Evolutionary conservation across 2,329 filamentous ascomycete genomes (phyloP).

Genomic region (Malbranchea cinnamomea): DNA sequence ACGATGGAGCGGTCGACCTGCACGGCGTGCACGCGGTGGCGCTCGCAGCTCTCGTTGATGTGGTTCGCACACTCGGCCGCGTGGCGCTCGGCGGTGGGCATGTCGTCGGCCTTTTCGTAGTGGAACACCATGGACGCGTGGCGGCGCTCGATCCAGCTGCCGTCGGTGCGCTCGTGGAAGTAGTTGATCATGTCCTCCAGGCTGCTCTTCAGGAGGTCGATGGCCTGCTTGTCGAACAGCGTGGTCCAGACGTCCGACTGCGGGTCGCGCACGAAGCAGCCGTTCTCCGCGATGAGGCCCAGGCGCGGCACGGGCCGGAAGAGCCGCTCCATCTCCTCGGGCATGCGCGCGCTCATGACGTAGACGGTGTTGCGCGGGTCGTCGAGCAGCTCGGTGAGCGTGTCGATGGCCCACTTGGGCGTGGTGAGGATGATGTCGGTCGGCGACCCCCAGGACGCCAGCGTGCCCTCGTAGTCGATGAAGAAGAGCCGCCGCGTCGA

Average conservation of each 20-base stretch:
- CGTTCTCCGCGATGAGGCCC: conserved; percentile 87
- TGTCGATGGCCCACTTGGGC: conserved; percentile 69
- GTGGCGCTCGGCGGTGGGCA: conserved; percentile 57
- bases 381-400: conserved; percentile 64
- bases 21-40: conserved; percentile 69
- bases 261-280: conserved; percentile 69
- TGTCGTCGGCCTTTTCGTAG: conserved; percentile 69
- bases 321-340: conserved; percentile 73
- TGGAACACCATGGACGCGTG: conserved; percentile 86
- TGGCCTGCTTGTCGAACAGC: conserved; percentile 57
- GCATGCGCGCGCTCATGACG: conserved; percentile 79
- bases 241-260: conserved; percentile 57
- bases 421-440: conserved; percentile 74
- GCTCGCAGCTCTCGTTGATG: conserved; percentile 84
- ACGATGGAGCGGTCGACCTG: conserved; percentile 65
- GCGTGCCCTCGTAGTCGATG: conserved; percentile 83
- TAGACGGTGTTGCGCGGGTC: conserved; percentile 78
- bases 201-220: conserved; percentile 66
- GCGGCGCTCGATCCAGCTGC: conserved; percentile 77
- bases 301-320: conserved; percentile 73
- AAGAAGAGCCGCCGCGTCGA: conserved; percentile 65
- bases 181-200: conserved; percentile 74
- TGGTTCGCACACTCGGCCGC: conserved; percentile 85
- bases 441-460: conserved; percentile 74
- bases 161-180: conserved; percentile 78